A percentile compares a stretch with the other conserved stretches of the same genome.
Conservation (phyloP, 805 yeast species). For the Candida dajiaensis region DNA sequence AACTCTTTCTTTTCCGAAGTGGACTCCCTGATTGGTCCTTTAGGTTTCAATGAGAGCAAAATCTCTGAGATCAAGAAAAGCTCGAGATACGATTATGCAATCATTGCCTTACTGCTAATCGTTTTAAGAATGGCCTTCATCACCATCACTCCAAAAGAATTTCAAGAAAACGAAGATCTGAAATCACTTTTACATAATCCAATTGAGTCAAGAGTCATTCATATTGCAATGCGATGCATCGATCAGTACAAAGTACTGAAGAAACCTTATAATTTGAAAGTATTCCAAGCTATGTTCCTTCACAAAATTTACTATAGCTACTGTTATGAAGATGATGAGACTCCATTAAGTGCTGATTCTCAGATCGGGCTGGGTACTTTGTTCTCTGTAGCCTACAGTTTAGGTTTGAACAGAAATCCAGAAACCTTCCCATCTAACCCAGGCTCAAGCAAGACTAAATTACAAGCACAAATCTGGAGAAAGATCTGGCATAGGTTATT, state of each 20-base stretch:
- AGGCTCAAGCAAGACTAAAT: conserved; percentile 4
- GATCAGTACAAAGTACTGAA: conserved; percentile 44
- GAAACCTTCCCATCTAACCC: conserved; percentile 16
- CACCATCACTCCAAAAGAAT: conserved; percentile 13
- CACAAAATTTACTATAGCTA: conserved; percentile 41
- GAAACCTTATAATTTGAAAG: conserved; percentile 37
- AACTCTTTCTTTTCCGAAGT: conserved; percentile 16
- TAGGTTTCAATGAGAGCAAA: conserved; percentile 1
- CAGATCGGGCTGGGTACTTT: conserved; percentile 42
- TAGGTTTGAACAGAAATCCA: conserved; percentile 58
- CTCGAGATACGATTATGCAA: conserved; percentile 19
- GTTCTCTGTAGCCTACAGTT: conserved; percentile 46
- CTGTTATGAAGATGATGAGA: conserved; percentile 55
- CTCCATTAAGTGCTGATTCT: conserved; percentile 43
- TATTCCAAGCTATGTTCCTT: conserved; percentile 48
- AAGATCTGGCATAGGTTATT: conserved; percentile 21
- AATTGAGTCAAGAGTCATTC: conserved; percentile 7
- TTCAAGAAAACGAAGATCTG: conserved; percentile 2
- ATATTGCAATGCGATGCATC: conserved; percentile 32
- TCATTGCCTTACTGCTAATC: conserved; percentile 17
- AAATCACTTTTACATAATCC: conserved; percentile 3
- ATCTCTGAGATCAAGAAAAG: conserved; percentile 5
- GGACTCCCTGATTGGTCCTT: conserved; percentile 8
- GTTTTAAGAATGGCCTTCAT: conserved; percentile 19
- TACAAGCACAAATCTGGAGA: conserved; percentile 20